Evolutionary conservation across 768 basidiomycete genomes (phyloP).

Genomic region (Peribolospora baueri): DNA sequence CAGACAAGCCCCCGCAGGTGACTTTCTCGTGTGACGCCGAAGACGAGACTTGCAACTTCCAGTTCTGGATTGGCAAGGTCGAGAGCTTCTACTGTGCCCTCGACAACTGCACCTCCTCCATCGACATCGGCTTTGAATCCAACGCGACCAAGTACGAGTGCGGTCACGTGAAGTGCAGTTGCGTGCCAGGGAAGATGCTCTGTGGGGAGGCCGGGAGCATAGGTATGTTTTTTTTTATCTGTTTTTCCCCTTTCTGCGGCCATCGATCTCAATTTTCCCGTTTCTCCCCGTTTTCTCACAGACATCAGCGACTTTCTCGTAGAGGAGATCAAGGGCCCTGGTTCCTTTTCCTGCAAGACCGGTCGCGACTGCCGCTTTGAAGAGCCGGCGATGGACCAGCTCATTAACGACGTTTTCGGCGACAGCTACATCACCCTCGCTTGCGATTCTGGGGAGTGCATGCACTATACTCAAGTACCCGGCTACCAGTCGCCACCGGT

Average conservation of each 20-base stretch:
- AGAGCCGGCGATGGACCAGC: slow-evolving; percentile 86
- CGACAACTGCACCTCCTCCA: slow-evolving; percentile 35
- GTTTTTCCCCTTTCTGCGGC: not conserved
- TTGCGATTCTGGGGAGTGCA: slow-evolving; percentile 75
- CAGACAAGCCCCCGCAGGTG: slow-evolving; percentile 73
- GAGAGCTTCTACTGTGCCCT: slow-evolving; percentile 92
- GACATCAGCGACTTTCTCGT: slow-evolving; percentile 84
- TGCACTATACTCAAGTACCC: slow-evolving; percentile 81
- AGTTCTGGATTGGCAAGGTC: slow-evolving; percentile 88
- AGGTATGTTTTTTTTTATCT: slow-evolving; percentile 29
- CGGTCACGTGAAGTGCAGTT: slow-evolving; percentile 62
- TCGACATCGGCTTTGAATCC: slow-evolving; percentile 31
- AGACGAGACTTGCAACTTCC: slow-evolving; percentile 55
- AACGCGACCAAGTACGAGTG: slow-evolving; percentile 62
- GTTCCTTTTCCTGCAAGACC: slow-evolving; percentile 48
- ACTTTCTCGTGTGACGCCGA: slow-evolving; percentile 69
- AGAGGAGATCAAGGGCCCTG: slow-evolving; percentile 77
- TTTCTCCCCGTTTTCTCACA: slow-evolving; percentile 15
- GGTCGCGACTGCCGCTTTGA: slow-evolving; percentile 65
- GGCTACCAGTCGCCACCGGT: slow-evolving; percentile 49
- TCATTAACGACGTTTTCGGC: slow-evolving; percentile 82
- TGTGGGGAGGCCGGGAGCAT: slow-evolving; percentile 89
- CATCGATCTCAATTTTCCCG: not conserved
- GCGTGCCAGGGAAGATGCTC: slow-evolving; percentile 79
- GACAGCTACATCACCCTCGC: slow-evolving; percentile 67